A percentile compares a stretch with the other conserved stretches of the same genome.
Conservation (phyloP, 306 rosid species). For the Alnus rubra region DNA sequence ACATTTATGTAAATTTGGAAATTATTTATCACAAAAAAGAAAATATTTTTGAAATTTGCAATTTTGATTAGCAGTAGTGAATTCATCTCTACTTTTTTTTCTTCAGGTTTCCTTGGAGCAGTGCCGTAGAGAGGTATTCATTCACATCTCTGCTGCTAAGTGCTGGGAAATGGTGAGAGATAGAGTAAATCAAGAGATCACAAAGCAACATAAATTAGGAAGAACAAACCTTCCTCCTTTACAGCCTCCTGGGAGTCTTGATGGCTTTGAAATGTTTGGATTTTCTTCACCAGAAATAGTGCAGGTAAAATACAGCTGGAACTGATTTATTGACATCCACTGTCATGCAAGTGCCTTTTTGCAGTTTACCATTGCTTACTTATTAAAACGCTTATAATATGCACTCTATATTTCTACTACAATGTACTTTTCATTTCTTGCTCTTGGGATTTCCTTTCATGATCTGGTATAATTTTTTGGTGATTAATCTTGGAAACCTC, state of each 20-base stretch:
- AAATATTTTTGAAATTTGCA: neutral
- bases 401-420: neutral
- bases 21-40: neutral
- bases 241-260: constrained; percentile 98
- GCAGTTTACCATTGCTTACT: neutral
- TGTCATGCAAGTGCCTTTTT: neutral
- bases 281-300: constrained; percentile 93
- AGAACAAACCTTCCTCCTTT: constrained; percentile 81
- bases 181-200: constrained; percentile 86
- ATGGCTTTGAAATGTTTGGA: constrained; percentile 98
- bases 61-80: constrained; percentile 1
- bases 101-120: constrained; percentile 82
- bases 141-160: constrained; percentile 67
- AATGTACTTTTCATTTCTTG: neutral
- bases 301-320: constrained; percentile 63
- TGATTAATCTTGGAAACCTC: neutral
- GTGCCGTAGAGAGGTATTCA: constrained; percentile 70
- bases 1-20: neutral
- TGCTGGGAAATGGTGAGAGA: constrained; percentile 98
- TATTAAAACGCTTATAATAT: neutral
- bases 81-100: constrained; percentile 15
- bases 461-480: neutral
- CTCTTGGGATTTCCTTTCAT: neutral
- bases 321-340: neutral
- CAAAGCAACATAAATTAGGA: constrained; percentile 86